Base-by-base conservation (phyloP, 2,329 filamentous ascomycete species). In the Aspergillus pseudoterreus region DNA sequence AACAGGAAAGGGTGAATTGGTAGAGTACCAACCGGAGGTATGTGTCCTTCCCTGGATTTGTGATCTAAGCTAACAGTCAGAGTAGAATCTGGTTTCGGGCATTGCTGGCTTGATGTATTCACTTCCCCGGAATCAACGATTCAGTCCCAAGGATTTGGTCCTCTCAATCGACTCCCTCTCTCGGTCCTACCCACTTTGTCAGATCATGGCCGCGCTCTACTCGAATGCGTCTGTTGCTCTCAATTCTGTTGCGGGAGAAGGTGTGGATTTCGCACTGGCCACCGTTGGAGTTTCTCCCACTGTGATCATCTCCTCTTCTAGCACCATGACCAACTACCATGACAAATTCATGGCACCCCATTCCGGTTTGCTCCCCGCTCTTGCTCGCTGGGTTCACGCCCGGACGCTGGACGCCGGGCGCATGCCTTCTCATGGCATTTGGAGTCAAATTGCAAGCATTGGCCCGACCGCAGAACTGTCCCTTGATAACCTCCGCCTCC, bases 141-240 rank as follows among this genome's bases (percentile, higher is more conserved):
- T 96, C 54, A 82, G 76, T 17, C 78, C 85, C 1, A 81, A 83
- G 2, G 94, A 99, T 63, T 78, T 95, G 6, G 88, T 99, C 66
- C 81, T 97, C 12, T 86, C 92, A 0, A 90, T 88, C 43, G 90
- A 95, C 61, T 84, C 87, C 5, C 83, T 97, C 43, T 85, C 87
- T 6, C 83, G 87, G 60, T 85, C 86, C 0, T 92, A 95, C 72
- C 83, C 90, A 1, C 80, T 97, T 22, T 82, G 85, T 49, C 78
- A 95, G 53, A 90, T 90, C 0, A 78, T 99, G 51, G 84, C 87
- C 1, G 91, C 92, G 0, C 80, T 99, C 8, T 95, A 85, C 72
- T 87, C 84, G 19, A 94, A 95, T 67, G 81, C 90, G 15, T 94
- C 90, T 0, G 75, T 99, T 17, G 90, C 91, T 22, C 81, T 99